phyloP scores from a whole-genome alignment of 2,329 filamentous ascomycete genomes.

The Fusarium sp. region DNA sequence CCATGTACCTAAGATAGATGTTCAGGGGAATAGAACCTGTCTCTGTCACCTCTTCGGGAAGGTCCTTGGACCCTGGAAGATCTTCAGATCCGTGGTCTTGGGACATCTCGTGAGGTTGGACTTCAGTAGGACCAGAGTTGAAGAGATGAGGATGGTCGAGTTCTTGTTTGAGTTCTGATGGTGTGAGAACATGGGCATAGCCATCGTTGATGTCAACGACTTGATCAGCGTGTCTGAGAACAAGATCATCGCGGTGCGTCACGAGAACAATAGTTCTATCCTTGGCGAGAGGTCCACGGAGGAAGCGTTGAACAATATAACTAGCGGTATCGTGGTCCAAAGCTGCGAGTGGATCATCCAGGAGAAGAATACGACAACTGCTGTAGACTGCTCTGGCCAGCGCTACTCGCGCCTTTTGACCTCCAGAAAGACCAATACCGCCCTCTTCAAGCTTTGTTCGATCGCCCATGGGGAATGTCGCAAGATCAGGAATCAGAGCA shows the following conservation, averaged over 20 bases:
- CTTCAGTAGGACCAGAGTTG: slow-evolving; percentile 8
- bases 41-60: slow-evolving; percentile 53
- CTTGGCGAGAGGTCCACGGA: slow-evolving; percentile 71
- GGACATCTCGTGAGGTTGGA: slow-evolving; percentile 42
- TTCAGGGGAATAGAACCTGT: slow-evolving; percentile 79
- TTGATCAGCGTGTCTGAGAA: slow-evolving; percentile 78
- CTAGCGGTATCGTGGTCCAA: slow-evolving; percentile 73
- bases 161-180: slow-evolving; percentile 59
- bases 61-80: slow-evolving; percentile 36
- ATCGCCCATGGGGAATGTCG: slow-evolving; percentile 69
- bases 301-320: slow-evolving; percentile 71
- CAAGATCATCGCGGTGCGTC: slow-evolving; percentile 83
- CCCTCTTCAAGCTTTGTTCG: slow-evolving; percentile 72
- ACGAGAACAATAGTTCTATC: slow-evolving; percentile 82
- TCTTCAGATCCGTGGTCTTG: slow-evolving; percentile 53
- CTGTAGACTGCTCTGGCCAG: slow-evolving; percentile 74
- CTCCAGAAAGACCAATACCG: slow-evolving; percentile 72
- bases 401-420: slow-evolving; percentile 73
- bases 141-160: slow-evolving; percentile 56
- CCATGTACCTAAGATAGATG: slow-evolving; percentile 89
- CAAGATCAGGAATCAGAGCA: slow-evolving; percentile 68
- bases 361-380: slow-evolving; percentile 66
- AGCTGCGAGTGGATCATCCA: slow-evolving; percentile 74
- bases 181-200: slow-evolving; percentile 63
- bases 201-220: slow-evolving; percentile 78